phyloP scores from a whole-genome alignment of 768 basidiomycete species.

The Trametes meyenii region DNA sequence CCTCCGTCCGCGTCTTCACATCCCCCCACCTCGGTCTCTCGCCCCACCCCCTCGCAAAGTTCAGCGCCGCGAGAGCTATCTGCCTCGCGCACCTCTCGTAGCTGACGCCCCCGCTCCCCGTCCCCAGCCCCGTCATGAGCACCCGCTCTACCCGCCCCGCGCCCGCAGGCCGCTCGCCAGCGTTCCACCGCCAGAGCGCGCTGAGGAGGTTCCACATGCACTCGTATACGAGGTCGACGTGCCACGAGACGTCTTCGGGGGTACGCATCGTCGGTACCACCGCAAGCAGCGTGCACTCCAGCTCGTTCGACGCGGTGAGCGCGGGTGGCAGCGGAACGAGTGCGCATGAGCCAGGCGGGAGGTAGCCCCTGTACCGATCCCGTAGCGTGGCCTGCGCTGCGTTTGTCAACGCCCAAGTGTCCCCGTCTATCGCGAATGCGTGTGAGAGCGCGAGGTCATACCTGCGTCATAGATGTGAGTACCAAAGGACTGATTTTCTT shows the following conservation, averaged over 20 bases:
- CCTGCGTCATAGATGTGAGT: background rate
- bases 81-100: constrained; percentile 21
- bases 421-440: constrained; percentile 20
- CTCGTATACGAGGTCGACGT: constrained; percentile 26
- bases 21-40: constrained; percentile 22
- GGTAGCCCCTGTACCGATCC: constrained; percentile 19
- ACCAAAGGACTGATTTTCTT: background rate
- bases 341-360: constrained; percentile 23
- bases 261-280: constrained; percentile 28
- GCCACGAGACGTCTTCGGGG: constrained; percentile 24
- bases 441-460: constrained; percentile 25
- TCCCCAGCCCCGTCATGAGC: constrained; percentile 25
- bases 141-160: constrained; percentile 15
- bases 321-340: constrained; percentile 22
- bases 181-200: constrained; percentile 22
- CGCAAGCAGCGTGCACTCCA: constrained; percentile 20
- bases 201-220: constrained; percentile 26
- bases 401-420: constrained; percentile 23
- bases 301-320: constrained; percentile 21
- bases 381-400: constrained; percentile 21
- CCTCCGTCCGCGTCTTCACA: constrained; percentile 8
- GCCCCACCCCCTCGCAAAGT: constrained; percentile 21
- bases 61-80: constrained; percentile 24
- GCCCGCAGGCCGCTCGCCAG: constrained; percentile 14
- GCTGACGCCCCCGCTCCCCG: constrained; percentile 14